These are phyloP conservation scores for Pythium dissimile DNA, from an alignment of 352 stramenopile species.

Conservation along the genomic window DNA sequence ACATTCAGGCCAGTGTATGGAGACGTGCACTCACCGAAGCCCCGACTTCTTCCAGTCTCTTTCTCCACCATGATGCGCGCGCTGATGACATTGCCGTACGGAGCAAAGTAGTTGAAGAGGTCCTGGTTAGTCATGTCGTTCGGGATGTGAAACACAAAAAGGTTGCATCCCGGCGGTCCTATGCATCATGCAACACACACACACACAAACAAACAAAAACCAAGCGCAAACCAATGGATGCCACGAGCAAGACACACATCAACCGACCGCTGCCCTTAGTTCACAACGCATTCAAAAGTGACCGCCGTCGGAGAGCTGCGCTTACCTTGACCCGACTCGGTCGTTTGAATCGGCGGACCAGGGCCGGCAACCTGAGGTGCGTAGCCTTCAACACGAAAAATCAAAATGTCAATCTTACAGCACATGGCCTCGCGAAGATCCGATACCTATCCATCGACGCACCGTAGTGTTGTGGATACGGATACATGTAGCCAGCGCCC, in stretches of 20 bases:
- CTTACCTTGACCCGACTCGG: constrained; percentile 85
- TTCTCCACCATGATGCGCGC: constrained; percentile 97
- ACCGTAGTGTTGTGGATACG: constrained; percentile 82
- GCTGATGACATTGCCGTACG: constrained; percentile 95
- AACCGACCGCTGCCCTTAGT: constrained; percentile 25
- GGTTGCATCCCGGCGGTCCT: constrained; percentile 94
- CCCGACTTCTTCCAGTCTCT: constrained; percentile 92
- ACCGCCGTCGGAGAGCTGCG: constrained; percentile 4
- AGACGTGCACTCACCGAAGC: constrained; percentile 73
- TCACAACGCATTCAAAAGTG: constrained; percentile 12
- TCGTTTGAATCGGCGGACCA: constrained; percentile 85
- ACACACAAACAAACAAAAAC: constrained; percentile 22
- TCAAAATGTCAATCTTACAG: not conserved
- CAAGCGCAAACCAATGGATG: no score
- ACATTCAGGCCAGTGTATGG: constrained; percentile 19
- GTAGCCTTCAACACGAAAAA: constrained; percentile 44
- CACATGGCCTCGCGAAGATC: not conserved
- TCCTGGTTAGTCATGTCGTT: constrained; percentile 97
- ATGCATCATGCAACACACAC: constrained; percentile 26
- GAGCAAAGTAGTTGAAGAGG: constrained; percentile 95
- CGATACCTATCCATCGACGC: not conserved
- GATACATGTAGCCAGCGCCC: constrained; percentile 81
- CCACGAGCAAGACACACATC: constrained; percentile 26
- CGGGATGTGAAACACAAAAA: constrained; percentile 98
- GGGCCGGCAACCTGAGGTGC: constrained; percentile 79